Evolutionary conservation across 2,329 filamentous ascomycete species (phyloP).

Genomic region (Colletotrichum magnum): DNA sequence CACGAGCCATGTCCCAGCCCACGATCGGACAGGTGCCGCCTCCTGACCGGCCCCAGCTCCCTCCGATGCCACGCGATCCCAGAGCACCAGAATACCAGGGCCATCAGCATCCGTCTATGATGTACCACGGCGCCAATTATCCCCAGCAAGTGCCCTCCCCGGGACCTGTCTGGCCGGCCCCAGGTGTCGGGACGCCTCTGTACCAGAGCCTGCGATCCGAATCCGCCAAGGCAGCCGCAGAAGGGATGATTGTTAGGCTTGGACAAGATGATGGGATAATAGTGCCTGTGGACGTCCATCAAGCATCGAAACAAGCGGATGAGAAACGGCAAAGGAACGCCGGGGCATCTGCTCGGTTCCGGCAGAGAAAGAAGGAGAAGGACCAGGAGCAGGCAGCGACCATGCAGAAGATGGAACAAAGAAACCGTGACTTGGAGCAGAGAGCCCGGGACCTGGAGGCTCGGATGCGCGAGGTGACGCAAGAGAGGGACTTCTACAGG

Average conservation of each 20-base stretch:
- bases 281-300: slow-evolving; percentile 83
- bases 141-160: slow-evolving; percentile 29
- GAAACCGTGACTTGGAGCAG: slow-evolving; percentile 74
- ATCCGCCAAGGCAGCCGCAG: slow-evolving; percentile 28
- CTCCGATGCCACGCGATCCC: slow-evolving; percentile 33
- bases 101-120: slow-evolving; percentile 18
- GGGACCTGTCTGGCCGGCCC: slow-evolving; percentile 46
- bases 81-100: slow-evolving; percentile 29
- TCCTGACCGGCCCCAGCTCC: slow-evolving; percentile 42
- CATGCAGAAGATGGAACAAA: slow-evolving; percentile 77
- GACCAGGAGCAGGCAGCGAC: slow-evolving; percentile 80
- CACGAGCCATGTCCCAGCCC: slow-evolving; percentile 55
- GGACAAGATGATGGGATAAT: slow-evolving; percentile 57
- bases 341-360: slow-evolving; percentile 86
- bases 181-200: slow-evolving; percentile 52
- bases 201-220: slow-evolving; percentile 40
- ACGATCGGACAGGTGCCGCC: slow-evolving; percentile 46
- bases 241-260: slow-evolving; percentile 41
- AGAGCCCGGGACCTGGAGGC: slow-evolving; percentile 37
- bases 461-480: slow-evolving; percentile 66
- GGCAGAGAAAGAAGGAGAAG: slow-evolving; percentile 85
- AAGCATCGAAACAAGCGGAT: slow-evolving; percentile 85
- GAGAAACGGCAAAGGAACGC: slow-evolving; percentile 90
- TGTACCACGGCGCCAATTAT: slow-evolving; percentile 20
- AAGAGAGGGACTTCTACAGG: slow-evolving; percentile 81